Conservation (phyloP, 2,329 filamentous ascomycete species). For the Aspergillus sp. region DNA sequence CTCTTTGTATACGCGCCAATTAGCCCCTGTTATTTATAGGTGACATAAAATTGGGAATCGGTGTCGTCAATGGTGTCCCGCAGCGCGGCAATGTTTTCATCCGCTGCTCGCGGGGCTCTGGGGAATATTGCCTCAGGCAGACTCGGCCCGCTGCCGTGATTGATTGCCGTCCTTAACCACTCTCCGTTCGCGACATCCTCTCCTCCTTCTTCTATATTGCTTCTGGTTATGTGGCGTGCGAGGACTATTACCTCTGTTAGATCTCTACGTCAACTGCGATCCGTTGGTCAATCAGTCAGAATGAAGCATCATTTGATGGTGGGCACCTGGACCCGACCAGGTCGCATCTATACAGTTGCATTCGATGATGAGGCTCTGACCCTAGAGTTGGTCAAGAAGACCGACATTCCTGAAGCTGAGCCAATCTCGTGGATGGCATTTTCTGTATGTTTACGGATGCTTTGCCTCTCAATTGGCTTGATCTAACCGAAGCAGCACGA, state of each 20-base stretch:
- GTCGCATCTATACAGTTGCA: conserved; percentile 83
- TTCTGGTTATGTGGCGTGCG: neutral
- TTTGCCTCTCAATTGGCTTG: neutral
- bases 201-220: neutral
- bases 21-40: neutral
- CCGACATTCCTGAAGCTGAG: conserved; percentile 76
- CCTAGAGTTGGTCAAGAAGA: conserved; percentile 74
- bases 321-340: conserved; percentile 86
- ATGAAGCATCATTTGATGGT: conserved; percentile 93
- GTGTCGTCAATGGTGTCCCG: neutral
- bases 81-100: conserved; percentile 10
- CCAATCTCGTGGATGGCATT: conserved; percentile 95
- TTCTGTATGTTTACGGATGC: conserved; percentile 58
- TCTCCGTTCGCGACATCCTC: neutral
- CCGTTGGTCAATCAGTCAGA: conserved; percentile 25
- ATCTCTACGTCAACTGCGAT: neutral
- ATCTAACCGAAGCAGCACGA: conserved; percentile 58
- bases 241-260: neutral
- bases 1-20: neutral
- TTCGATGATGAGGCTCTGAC: conserved; percentile 81
- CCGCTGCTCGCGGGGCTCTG: conserved; percentile 9
- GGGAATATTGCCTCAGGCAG: conserved; percentile 7
- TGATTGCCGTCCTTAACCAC: conserved; percentile 10
- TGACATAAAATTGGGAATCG: neutral
- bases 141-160: conserved; percentile 5